Evolutionary conservation across 1,284 basidiomycete genomes (phyloP), one percentile per base, ranked within the genome.

Genomic region (Ustilago esculenta): DNA sequence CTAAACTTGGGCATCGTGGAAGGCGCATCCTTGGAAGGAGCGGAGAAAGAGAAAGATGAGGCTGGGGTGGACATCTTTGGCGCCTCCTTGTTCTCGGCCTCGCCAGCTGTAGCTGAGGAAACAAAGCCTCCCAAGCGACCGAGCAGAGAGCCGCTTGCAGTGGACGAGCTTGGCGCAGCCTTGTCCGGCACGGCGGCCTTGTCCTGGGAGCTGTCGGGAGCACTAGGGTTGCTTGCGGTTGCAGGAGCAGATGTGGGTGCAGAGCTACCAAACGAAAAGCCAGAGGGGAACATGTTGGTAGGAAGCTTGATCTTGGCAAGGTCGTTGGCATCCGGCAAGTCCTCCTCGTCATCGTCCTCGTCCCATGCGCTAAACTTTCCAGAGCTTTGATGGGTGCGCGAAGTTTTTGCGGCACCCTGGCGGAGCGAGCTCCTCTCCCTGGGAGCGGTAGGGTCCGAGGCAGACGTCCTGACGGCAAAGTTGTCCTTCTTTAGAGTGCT

Each of bases 261-360:
- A 21, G 53, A 48, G 37, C 25, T 23, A 36, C 67, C 73, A 46
- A 81, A 80, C 27, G 70, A 64, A 40, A 81, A 80, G 18, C 75
- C 68, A 25, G 56, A 40, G 4, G 79, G 78, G 52, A 81, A 81
- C 35, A 80, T 47, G 44, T 61, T 71, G 30, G 68, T 54, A 4
- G 79, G 79, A 41, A 79, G 37, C 60, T 77, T 79, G 66, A 81
- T 81, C 71, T 79, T 80, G 24, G 69, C 56, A 17, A 81, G 55
- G 18, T 78, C 79, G 39, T 68, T 73, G 0, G 75, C 71, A 25
- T 71, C 73, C 4, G 74, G 75, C 29, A 71, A 37, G n/a, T 72
- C 76, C 7, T 79, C 75, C 30, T 79, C 74, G 21, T 78, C 79
- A n/a, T 73, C 77, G 15, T 76, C 74, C 24, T 77, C 76, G n/a